Evolutionary conservation across 768 basidiomycete species (phyloP).

Genomic region (Boletus rufocinnamomeus): DNA sequence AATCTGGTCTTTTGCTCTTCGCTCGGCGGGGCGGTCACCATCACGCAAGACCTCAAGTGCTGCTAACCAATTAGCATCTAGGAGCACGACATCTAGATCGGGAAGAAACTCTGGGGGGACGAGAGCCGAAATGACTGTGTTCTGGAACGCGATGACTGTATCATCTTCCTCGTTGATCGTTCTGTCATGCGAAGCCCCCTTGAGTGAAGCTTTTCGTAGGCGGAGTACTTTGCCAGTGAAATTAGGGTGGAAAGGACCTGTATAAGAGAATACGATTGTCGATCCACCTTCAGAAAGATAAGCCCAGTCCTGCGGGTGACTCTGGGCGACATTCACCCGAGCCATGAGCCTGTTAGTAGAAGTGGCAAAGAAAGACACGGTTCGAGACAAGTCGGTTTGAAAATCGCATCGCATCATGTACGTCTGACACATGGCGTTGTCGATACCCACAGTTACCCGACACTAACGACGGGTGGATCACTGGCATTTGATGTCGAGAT

Average conservation of each 20-base stretch:
- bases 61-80: conserved; percentile 60
- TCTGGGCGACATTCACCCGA: conserved; percentile 25
- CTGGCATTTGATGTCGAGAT: not conserved
- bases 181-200: conserved; percentile 12
- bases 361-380: not conserved
- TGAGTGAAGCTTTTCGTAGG: conserved; percentile 58
- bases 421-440: not conserved
- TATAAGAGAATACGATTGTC: conserved; percentile 84
- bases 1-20: conserved; percentile 58
- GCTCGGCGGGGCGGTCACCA: conserved; percentile 52
- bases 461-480: not conserved
- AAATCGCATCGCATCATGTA: not conserved
- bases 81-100: conserved; percentile 48
- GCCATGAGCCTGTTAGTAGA: conserved; percentile 12
- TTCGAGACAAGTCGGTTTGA: not conserved
- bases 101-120: conserved; percentile 65
- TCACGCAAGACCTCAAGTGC: conserved; percentile 50
- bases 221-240: conserved; percentile 74
- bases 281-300: conserved; percentile 95
- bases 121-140: conserved; percentile 61
- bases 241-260: conserved; percentile 49
- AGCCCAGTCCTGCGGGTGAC: conserved; percentile 60
- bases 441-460: too few relatives aligned
- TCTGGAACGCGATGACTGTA: conserved; percentile 56
- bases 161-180: conserved; percentile 41